Conservation (phyloP, 2,329 filamentous ascomycete genomes). For the Diplodia corticola region DNA sequence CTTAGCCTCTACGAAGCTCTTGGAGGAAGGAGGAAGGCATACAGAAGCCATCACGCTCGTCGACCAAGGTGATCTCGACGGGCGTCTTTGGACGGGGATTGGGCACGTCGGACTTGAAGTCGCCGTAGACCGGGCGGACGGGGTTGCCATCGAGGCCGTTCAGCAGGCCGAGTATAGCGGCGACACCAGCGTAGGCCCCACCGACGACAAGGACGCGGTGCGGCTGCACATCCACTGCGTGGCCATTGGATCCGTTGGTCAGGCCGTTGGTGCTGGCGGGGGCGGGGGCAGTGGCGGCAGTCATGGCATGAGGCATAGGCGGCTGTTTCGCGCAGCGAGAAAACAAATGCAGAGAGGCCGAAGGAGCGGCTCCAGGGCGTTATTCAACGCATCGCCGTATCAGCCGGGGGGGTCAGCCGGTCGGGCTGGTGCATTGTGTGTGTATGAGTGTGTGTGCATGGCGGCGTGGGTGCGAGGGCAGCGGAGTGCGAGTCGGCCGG, state of each 20-base stretch:
- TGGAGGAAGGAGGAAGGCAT: constrained; percentile 35
- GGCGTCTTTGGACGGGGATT: constrained; percentile 49
- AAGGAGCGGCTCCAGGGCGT: background rate
- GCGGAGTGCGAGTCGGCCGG: background rate
- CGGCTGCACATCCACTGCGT: background rate
- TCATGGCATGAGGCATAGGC: background rate
- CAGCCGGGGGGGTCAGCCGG: background rate
- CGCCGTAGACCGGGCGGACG: constrained; percentile 41
- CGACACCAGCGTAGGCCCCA: constrained; percentile 71
- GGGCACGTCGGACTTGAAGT: constrained; percentile 40
- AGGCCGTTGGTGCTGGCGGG: background rate
- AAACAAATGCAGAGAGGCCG: background rate
- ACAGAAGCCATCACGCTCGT: constrained; percentile 85
- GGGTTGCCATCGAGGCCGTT: constrained; percentile 62
- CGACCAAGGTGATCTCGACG: constrained; percentile 71
- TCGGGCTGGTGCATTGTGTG: background rate
- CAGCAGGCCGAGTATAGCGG: constrained; percentile 65
- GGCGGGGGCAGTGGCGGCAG: background rate
- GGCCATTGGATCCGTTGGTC: background rate
- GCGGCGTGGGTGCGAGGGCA: background rate
- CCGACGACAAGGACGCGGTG: constrained; percentile 63
- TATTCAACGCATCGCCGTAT: background rate
- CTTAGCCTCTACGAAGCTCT: background rate
- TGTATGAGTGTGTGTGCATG: background rate
- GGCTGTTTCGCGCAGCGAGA: background rate